These are phyloP conservation scores for Linnemannia elongata DNA, from an alignment of 192 early-diverging fungal genomes.

Conservation along the genomic window DNA sequence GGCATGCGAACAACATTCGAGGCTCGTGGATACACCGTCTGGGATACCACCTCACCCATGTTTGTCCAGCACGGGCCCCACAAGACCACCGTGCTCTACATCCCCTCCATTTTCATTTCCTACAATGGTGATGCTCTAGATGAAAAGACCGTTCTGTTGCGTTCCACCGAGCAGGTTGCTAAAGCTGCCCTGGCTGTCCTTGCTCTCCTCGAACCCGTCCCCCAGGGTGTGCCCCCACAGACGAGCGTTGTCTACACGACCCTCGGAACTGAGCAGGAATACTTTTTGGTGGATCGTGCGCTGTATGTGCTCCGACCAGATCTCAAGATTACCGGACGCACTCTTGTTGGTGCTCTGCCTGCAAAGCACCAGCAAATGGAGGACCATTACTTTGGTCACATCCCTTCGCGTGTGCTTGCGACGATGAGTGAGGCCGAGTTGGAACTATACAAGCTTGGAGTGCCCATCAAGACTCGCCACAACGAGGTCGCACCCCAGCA, in stretches of 20 bases:
- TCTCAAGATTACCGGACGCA: slow-evolving; percentile 95
- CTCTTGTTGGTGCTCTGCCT: slow-evolving; percentile 90
- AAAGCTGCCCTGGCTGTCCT: slow-evolving; percentile 85
- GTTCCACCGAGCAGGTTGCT: slow-evolving; percentile 89
- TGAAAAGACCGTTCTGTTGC: slow-evolving; percentile 96
- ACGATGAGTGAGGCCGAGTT: slow-evolving; percentile 92
- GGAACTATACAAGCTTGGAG: slow-evolving; percentile 92
- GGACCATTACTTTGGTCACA: slow-evolving; percentile 99
- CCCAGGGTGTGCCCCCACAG: slow-evolving; percentile 60
- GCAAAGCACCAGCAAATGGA: slow-evolving; percentile 98
- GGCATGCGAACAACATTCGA: slow-evolving; percentile 98
- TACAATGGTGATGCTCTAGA: slow-evolving; percentile 99
- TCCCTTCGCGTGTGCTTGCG: slow-evolving; percentile 91
- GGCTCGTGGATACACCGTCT: slow-evolving; percentile 98
- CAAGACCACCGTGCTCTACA: slow-evolving; percentile 91
- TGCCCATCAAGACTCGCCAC: slow-evolving; percentile 98
- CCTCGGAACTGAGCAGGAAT: slow-evolving; percentile 97
- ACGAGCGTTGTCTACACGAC: slow-evolving; percentile 90
- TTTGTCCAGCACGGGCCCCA: slow-evolving; percentile 93
- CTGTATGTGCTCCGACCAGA: slow-evolving; percentile 94
- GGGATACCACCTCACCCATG: slow-evolving; percentile 97
- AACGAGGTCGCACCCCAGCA: slow-evolving; percentile 98
- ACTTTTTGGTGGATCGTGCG: slow-evolving; percentile 95
- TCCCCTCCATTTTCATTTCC: slow-evolving; percentile 97
- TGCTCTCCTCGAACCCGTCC: slow-evolving; percentile 75